phyloP scores from a whole-genome alignment of 352 stramenopile genomes.

The Aphanomyces astaci region DNA sequence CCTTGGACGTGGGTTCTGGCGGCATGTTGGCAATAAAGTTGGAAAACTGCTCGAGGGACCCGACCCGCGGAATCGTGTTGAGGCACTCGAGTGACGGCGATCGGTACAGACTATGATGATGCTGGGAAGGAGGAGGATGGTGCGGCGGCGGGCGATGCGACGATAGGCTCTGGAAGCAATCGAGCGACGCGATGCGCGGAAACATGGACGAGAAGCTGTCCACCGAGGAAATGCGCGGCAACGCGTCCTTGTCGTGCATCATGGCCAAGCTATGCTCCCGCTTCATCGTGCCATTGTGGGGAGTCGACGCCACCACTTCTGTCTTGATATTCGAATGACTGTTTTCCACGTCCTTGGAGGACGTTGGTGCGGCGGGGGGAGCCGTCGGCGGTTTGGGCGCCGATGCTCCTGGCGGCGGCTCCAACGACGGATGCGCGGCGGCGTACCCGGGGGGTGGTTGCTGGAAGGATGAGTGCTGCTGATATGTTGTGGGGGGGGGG shows the following conservation, averaged over 20 bases:
- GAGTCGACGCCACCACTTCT: not conserved
- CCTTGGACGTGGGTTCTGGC: not conserved
- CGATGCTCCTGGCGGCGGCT: not conserved
- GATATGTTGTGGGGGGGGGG: not conserved
- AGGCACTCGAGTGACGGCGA: slow-evolving; percentile 43
- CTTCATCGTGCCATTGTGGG: slow-evolving; percentile 10
- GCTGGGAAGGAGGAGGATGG: slow-evolving; percentile 24
- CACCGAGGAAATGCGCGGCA: slow-evolving; percentile 72
- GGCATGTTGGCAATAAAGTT: slow-evolving; percentile 23
- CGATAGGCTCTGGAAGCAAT: slow-evolving; percentile 52
- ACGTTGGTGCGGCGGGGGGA: slow-evolving; percentile 7
- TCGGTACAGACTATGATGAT: slow-evolving; percentile 28
- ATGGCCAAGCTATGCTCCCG: not conserved
- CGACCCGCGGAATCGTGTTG: slow-evolving; percentile 74
- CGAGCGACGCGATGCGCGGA: slow-evolving; percentile 69
- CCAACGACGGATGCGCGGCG: slow-evolving; percentile 27
- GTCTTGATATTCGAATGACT: not conserved
- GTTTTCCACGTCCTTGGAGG: slow-evolving; percentile 9
- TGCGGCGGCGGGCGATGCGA: slow-evolving; percentile 23
- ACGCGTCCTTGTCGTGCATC: slow-evolving; percentile 27
- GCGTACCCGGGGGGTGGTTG: not conserved
- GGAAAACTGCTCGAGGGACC: slow-evolving; percentile 47
- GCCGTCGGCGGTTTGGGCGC: slow-evolving; percentile 22
- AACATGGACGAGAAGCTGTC: slow-evolving; percentile 81
- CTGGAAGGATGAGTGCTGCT: too few relatives aligned